Evolutionary conservation across 306 rosid species (phyloP).

Genomic region (Carpinus fangiana): DNA sequence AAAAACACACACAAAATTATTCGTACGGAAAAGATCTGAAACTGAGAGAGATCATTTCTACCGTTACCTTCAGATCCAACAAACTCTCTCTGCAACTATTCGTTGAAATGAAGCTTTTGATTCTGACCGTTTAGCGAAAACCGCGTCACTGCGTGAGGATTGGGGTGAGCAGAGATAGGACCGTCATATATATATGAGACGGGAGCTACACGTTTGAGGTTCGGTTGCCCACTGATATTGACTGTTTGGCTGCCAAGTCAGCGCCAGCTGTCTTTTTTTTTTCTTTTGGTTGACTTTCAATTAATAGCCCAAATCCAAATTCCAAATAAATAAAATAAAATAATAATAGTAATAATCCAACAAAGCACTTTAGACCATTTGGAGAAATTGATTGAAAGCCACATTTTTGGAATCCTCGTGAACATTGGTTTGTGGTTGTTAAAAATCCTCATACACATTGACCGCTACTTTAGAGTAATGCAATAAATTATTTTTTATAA

Average conservation of each 20-base stretch:
- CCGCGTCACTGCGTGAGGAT: too few relatives aligned
- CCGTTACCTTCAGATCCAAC: constrained; percentile 17
- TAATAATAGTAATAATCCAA: too few relatives aligned
- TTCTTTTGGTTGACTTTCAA: constrained; percentile 4
- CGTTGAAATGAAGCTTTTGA: not conserved
- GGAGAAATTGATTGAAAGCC: too few relatives aligned
- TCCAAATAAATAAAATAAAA: too few relatives aligned
- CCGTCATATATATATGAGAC: constrained; percentile 34
- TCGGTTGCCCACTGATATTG: constrained; percentile 22
- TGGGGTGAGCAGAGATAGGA: too few relatives aligned
- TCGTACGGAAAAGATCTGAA: not conserved
- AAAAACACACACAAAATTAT: not conserved
- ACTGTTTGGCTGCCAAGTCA: constrained; percentile 9
- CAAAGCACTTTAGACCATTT: too few relatives aligned
- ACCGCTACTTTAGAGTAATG: too few relatives aligned
- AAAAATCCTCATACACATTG: too few relatives aligned
- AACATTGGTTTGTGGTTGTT: too few relatives aligned
- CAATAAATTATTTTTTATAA: too few relatives aligned
- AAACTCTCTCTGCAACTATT: not conserved
- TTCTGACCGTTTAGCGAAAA: not conserved
- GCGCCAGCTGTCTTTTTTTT: not conserved
- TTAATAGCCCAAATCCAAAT: too few relatives aligned
- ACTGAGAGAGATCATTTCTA: not conserved
- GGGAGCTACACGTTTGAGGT: constrained; percentile 22
- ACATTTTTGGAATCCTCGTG: too few relatives aligned